A percentile compares a stretch with the other conserved stretches of the same genome.
These are phyloP conservation scores for Aspergillus incahuasiensis DNA, from an alignment of 495 filamentous ascomycete genomes.

Conservation along the genomic window DNA sequence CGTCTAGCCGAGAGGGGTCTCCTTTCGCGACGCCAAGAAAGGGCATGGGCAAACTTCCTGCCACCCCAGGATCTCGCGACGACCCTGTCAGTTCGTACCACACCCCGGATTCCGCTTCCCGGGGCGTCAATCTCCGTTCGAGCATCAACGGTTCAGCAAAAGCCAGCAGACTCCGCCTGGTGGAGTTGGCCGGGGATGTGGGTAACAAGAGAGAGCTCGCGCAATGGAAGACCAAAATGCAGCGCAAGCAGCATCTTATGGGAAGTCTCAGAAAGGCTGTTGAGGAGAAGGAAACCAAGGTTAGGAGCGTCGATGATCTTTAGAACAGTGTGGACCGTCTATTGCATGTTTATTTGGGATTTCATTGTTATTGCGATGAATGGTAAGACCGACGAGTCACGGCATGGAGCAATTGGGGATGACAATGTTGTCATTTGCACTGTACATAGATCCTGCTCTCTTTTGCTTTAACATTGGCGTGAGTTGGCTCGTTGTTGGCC, in stretches of 20 bases:
- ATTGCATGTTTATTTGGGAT: constrained; percentile 7
- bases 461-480: constrained; percentile 7
- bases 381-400: constrained; percentile 14
- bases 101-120: constrained; percentile 50
- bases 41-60: constrained; percentile 29
- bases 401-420: constrained; percentile 16
- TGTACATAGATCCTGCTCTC: constrained; percentile 19
- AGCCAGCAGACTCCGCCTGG: constrained; percentile 41
- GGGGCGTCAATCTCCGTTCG: constrained; percentile 35
- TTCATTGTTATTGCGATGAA: constrained; percentile 9
- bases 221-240: constrained; percentile 52
- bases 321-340: constrained; percentile 17
- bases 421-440: constrained; percentile 16
- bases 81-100: constrained; percentile 43
- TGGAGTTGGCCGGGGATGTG: constrained; percentile 30
- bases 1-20: constrained; percentile 50
- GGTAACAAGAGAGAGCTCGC: constrained; percentile 51
- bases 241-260: constrained; percentile 51
- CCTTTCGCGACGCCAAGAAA: constrained; percentile 60
- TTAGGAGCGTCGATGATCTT: constrained; percentile 35
- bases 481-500: not conserved
- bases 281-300: constrained; percentile 32
- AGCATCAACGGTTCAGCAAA: constrained; percentile 46
- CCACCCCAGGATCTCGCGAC: constrained; percentile 37
- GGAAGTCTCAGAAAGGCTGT: constrained; percentile 39